A percentile compares a stretch with the other conserved stretches of the same genome.
These are phyloP conservation scores for Apiospora arundinis DNA, from an alignment of 2,329 filamentous ascomycete species.

Conservation along the genomic window DNA sequence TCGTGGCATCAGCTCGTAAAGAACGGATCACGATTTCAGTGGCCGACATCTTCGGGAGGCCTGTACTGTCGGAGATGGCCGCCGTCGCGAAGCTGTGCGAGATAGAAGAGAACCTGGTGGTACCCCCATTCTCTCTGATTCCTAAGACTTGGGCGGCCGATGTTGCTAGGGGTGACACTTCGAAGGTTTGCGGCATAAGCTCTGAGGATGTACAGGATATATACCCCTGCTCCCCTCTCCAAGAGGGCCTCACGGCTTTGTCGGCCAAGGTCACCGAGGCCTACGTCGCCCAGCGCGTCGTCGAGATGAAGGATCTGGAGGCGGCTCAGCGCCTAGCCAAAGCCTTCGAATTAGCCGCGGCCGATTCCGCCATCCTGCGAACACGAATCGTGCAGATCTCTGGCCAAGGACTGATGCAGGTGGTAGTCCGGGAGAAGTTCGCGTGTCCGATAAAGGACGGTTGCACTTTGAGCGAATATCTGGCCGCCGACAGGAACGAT, in stretches of 20 bases:
- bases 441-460: slow-evolving; percentile 40
- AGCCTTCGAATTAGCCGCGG: slow-evolving; percentile 49
- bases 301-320: slow-evolving; percentile 45
- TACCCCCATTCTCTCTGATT: slow-evolving; percentile 49
- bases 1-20: slow-evolving; percentile 51
- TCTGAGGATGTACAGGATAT: slow-evolving; percentile 52
- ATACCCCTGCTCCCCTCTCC: slow-evolving; percentile 61
- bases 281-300: slow-evolving; percentile 58
- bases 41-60: slow-evolving; percentile 52
- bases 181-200: slow-evolving; percentile 47
- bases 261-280: slow-evolving; percentile 57
- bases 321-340: slow-evolving; percentile 46
- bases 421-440: slow-evolving; percentile 50
- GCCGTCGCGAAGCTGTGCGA: slow-evolving; percentile 38
- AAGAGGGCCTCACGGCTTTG: slow-evolving; percentile 61
- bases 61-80: slow-evolving; percentile 52
- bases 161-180: slow-evolving; percentile 45
- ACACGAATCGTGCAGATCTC: slow-evolving; percentile 56
- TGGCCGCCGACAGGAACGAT: slow-evolving; percentile 47
- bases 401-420: slow-evolving; percentile 52
- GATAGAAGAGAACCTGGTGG: slow-evolving; percentile 33
- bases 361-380: slow-evolving; percentile 50
- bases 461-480: slow-evolving; percentile 46
- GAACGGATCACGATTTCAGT: slow-evolving; percentile 50
- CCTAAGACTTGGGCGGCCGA: slow-evolving; percentile 41